Evolutionary conservation across 2,329 filamentous ascomycete genomes (phyloP).

Genomic region (Trichoderma sp.): DNA sequence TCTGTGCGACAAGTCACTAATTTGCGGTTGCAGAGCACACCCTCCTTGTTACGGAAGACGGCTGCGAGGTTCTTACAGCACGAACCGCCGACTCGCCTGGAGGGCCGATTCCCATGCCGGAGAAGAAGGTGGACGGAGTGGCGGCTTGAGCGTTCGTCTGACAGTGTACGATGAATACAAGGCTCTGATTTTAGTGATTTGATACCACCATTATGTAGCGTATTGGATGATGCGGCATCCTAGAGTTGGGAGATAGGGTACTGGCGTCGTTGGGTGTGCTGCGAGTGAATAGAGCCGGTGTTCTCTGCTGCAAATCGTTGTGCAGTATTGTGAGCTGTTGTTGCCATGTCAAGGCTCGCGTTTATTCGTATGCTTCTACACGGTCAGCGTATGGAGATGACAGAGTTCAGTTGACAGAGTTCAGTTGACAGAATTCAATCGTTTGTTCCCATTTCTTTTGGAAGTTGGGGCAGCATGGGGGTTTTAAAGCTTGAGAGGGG

Average conservation of each 20-base stretch:
- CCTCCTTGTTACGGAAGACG: conserved; percentile 75
- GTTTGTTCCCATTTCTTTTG: background rate
- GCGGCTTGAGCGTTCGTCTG: background rate
- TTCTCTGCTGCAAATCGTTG: background rate
- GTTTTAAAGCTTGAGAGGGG: background rate
- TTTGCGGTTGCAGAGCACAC: conserved; percentile 63
- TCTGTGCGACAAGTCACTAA: conserved; percentile 24
- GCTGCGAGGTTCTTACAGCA: conserved; percentile 77
- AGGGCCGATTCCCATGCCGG: conserved; percentile 62
- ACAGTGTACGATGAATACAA: background rate
- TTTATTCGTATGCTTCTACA: background rate
- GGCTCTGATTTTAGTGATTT: conserved; percentile 4
- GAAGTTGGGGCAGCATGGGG: background rate
- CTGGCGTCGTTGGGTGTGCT: background rate
- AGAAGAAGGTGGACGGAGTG: conserved; percentile 19
- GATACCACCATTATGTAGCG: conserved; percentile 11
- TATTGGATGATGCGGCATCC: conserved; percentile 3
- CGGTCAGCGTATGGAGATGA: background rate
- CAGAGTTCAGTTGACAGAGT: background rate
- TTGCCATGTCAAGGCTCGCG: background rate
- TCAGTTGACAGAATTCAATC: no score
- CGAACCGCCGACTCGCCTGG: conserved; percentile 70
- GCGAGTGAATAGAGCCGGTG: conserved; percentile 8
- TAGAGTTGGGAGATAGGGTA: conserved; percentile 8
- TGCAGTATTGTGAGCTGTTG: background rate